phyloP scores from a whole-genome alignment of 306 rosid genomes.

The Luffa acutangula region DNA sequence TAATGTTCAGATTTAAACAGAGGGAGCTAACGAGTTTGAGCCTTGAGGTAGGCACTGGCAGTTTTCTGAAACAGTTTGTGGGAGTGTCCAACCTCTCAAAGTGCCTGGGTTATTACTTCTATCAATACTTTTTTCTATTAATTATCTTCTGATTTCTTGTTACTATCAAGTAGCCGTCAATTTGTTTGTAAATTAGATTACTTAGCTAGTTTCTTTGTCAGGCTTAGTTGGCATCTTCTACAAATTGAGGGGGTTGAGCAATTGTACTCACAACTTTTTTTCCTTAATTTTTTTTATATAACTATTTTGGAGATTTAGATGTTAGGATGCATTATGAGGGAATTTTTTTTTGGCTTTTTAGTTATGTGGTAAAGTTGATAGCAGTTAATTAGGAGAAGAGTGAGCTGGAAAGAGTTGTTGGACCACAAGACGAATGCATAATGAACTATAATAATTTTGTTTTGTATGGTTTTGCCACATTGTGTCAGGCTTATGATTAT shows the following conservation, averaged over 20 bases:
- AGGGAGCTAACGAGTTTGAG: neutral
- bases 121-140: neutral
- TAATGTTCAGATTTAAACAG: neutral
- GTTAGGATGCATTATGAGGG: neutral
- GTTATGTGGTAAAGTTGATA: neutral
- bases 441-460: neutral
- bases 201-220: neutral
- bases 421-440: neutral
- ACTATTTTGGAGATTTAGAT: neutral
- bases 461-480: neutral
- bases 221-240: neutral
- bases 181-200: neutral
- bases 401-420: neutral
- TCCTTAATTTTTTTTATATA: neutral
- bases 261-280: neutral
- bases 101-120: neutral
- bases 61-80: conserved; percentile 4
- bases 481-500: neutral
- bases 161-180: neutral
- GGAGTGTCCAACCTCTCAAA: neutral
- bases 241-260: neutral
- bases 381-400: neutral
- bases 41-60: neutral
- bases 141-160: neutral
- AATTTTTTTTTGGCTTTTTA: neutral